Base-by-base conservation (phyloP, 2,329 filamentous ascomycete species). In the Phaeosphaeriaceae sp. region DNA sequence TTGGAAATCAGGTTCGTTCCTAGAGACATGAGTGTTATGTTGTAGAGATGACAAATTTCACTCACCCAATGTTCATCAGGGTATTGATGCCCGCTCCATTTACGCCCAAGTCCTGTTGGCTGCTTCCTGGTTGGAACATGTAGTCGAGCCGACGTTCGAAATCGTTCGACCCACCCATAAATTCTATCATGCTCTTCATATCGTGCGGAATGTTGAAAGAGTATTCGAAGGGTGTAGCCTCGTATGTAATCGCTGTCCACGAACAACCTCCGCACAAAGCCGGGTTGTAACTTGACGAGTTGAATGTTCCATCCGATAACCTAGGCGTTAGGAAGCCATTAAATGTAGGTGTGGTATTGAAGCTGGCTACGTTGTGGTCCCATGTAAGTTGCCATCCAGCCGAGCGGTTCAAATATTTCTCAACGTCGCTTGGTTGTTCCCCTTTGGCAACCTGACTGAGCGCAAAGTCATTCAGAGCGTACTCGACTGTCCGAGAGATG, bases 1-100 rank as follows among this genome's bases (percentile, higher is more conserved):
- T 2, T 80, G 82, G 73, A 89, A 89, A 68, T 79, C 79, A 18
- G 86, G 86, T 68, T 89, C 83, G 66, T 88, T 88, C 17, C 84
- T 85, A 1, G 23, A 26, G 23, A 11, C 11, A 11, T 26, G 11
- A 26, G 23, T 26, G 11, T 11, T 26, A 7, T 26, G 7, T 26
- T 26, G 23, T 26, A 26, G 1, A 11, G 23, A 26, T 26, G 7
- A 7, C 7, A 26, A 26, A 7, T 26, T 26, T 26, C 7, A 11
- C 18, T 29, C 32, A 54, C 34, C 58, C 58, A n/a, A 61, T 61
- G 29, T 61, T 61, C 58, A 60, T 86, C 66, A 87, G 87, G 16
- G 88, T 80, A 5, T 61, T 70, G 42, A 72, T 74, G 2, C 68
- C 70, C 0, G 66, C 66, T 3, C 71, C 71, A 37, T 74, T 74